Base-by-base conservation (phyloP, 345 rosid species). In the Eutrema japonicum region DNA sequence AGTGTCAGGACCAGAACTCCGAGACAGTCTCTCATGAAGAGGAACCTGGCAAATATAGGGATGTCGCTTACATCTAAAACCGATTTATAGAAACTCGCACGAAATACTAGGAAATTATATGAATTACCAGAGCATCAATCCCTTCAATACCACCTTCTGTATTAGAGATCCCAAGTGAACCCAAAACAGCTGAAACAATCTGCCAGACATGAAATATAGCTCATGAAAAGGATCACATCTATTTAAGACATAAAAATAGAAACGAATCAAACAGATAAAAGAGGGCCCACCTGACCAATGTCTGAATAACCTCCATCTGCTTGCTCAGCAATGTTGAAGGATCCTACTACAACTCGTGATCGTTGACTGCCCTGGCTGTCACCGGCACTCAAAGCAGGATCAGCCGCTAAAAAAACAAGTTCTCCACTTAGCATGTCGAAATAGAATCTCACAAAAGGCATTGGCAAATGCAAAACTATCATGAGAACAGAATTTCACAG, bases 281-380 rank as follows among this genome's bases (percentile, higher is more conserved):
- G 47, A 35, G 63, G 45, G 1, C 77, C 52, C 56, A 84, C 88
- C 82, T 81, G 80, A 61, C 80, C 71, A 76, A 85, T 72, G 72
- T 82, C 83, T 60, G 85, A 85, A 74, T 82, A 82, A 68, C 71
- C 74, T 70, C 82, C 81, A 62, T 81, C 87, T 36, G 79, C 83
- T 78, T 80, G 88, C 65, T 84, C 86, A 45, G 90, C 80, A 70
- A 84, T 66, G 70, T 84, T 79, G 64, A 86, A 83, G 36, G 87
- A 79, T 73, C 86, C 91, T 18, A 86, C 83, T 6, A 84, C 76
- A 49, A 86, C 81, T 46, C 86, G 78, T 49, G 90, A 83, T n/a
- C 77, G 65, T 40, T 33, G 78, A 70, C 71, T 37, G 29, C 78
- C 70, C 63, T 77, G 82, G 53, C 60, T 66, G 45, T 66, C 77